Conservation (phyloP, 805 yeast genomes). For the Candida caryicola region DNA sequence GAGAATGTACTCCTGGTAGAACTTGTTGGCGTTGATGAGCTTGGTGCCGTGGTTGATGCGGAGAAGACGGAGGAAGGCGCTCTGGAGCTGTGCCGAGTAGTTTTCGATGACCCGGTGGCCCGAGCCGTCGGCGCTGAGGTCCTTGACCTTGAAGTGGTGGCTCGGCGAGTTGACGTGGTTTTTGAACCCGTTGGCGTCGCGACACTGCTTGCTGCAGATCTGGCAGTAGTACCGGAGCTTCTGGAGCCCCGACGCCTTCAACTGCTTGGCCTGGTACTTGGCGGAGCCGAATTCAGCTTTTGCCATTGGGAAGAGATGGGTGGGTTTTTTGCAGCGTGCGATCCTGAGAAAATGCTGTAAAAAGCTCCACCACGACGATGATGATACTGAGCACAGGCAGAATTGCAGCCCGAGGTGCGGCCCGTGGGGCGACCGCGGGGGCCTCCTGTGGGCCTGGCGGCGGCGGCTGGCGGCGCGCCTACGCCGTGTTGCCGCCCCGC, state of each 20-base stretch:
- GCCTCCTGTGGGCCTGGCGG: no score
- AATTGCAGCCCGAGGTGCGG: no score
- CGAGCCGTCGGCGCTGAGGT: constrained; percentile 35
- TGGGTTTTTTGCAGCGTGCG: no score
- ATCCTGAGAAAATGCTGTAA: no score
- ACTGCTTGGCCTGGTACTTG: constrained; percentile 67
- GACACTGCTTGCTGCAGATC: constrained; percentile 86
- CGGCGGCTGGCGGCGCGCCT: no score
- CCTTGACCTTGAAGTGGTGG: constrained; percentile 57
- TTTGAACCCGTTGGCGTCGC: constrained; percentile 94
- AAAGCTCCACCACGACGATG: neutral
- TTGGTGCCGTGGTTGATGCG: constrained; percentile 78
- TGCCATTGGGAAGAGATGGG: constrained; percentile 24
- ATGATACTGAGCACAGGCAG: no score
- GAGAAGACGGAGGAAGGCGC: constrained; percentile 62
- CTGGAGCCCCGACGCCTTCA: constrained; percentile 83
- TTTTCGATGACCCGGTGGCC: constrained; percentile 51
- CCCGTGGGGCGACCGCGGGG: no score
- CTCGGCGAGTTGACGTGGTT: constrained; percentile 83
- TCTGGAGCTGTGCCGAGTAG: constrained; percentile 58
- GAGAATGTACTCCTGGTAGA: constrained; percentile 82
- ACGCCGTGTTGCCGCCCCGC: constrained; percentile 26
- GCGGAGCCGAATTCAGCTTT: constrained; percentile 46
- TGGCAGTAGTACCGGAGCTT: constrained; percentile 87
- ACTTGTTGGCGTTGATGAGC: constrained; percentile 72